Evolutionary conservation across 768 basidiomycete species (phyloP), one percentile per base, ranked within the genome.

Genomic region (Punctularia strigosozonata): DNA sequence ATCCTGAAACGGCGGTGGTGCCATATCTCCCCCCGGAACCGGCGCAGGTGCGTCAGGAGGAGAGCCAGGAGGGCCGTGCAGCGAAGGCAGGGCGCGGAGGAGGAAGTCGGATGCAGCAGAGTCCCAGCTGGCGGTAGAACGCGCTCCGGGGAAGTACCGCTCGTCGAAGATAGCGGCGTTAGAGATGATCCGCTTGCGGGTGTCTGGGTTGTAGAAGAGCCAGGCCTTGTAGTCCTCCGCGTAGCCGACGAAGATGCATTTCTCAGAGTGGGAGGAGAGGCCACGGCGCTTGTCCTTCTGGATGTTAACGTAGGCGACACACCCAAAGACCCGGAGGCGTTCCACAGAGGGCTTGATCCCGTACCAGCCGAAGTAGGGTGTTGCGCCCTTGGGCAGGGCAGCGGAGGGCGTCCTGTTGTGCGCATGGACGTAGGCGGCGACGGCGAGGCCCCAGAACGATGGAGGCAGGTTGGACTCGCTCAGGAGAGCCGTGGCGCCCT

Each of bases 211-310:
- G 31, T 53, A 65, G 43, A 65, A 59, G 20, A 42, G 36, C 57
- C 60, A 66, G 1, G 53, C 63, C 20, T 58, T 57, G 22, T 52
- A 49, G 4, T 50, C 51, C 19, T 26, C 20, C 0, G 56, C 50
- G 41, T 67, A 66, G 1, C 64, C 63, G 41, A 66, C 39, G 41
- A 66, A 64, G 8, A 65, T 42, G 18, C 59, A 56, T 34, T 63
- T 59, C 33, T 52, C 40, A 6, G 51, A 52, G 18, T 61, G 55
- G 1, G 52, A 36, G 14, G 53, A 34, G 0, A 64, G 46, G 4
- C 32, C 38, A 3, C 38, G n/a, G 1, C 39, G 40, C 12, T 34
- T 10, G 13, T 34, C 13, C 19, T 43, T 40, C 23, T 40, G 47
- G 0, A 54, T 26, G 26, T 43, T 37, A 0, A 46, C 41, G 25